A percentile compares a stretch with the other conserved stretches of the same genome.
Evolutionary conservation across 371 early-diverging fungal species (phyloP).

Genomic region (Nematocida sp.): DNA sequence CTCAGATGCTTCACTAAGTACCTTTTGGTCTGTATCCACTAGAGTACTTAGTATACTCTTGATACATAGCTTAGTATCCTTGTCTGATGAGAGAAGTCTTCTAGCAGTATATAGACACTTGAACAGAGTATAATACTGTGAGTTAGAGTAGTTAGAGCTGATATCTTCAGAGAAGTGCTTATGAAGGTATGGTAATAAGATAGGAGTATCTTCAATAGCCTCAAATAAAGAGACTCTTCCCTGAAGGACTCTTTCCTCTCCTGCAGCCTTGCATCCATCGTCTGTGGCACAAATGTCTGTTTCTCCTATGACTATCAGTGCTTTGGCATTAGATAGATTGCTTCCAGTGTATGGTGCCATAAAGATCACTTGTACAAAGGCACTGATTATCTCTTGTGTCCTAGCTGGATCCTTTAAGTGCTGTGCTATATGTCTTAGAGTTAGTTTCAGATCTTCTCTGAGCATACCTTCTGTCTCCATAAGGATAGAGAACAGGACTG

Average conservation of each 20-base stretch:
- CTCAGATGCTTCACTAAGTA: neutral
- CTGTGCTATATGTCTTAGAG: constrained; percentile 16
- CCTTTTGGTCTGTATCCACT: neutral
- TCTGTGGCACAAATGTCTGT: constrained; percentile 37
- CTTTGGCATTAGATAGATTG: neutral
- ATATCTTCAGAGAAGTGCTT: neutral
- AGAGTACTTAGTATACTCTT: too few species aligned
- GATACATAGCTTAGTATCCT: too few species aligned
- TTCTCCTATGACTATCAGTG: constrained; percentile 30
- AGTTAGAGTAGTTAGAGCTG: too few species aligned
- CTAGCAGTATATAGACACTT: too few species aligned
- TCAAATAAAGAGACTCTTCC: constrained; percentile 4
- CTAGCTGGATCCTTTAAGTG: constrained; percentile 15
- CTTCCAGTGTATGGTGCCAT: neutral
- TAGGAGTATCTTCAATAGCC: neutral
- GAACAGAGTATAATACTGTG: too few species aligned
- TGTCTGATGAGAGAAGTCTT: too few species aligned
- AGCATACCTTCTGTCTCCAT: constrained; percentile 51
- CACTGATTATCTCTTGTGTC: neutral
- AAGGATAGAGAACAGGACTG: constrained; percentile 46
- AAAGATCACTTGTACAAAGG: neutral
- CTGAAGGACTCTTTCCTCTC: constrained; percentile 15
- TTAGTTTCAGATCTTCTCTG: neutral
- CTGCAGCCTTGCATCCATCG: constrained; percentile 45
- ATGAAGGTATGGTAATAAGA: too few species aligned